Conservation (phyloP, 164 flowering plant genomes). For the Liriodendron chinense region DNA sequence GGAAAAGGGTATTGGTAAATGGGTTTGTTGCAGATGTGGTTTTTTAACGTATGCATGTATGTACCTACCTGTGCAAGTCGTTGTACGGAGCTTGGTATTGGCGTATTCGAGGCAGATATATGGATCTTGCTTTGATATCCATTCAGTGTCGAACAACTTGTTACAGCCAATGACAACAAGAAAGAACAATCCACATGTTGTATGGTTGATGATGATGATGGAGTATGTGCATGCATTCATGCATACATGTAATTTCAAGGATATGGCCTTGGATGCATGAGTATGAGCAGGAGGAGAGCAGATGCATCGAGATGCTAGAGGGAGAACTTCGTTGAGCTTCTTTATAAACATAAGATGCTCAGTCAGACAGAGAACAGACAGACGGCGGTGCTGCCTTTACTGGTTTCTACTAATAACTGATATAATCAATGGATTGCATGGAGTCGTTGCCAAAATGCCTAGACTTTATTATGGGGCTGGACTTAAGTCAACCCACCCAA, state of each 20-base stretch:
- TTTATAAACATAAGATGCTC: no score
- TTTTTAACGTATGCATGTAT: no score
- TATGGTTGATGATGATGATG: background rate
- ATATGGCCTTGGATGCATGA: constrained; percentile 66
- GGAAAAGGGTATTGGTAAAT: no score
- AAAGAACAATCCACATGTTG: background rate
- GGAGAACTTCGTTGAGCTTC: background rate
- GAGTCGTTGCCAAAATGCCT: no score
- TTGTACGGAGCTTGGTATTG: constrained; percentile 60
- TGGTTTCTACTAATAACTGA: no score
- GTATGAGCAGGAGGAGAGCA: background rate
- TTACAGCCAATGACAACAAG: constrained; percentile 66
- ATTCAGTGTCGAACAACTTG: constrained; percentile 85
- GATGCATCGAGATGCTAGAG: background rate
- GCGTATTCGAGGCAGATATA: constrained; percentile 84
- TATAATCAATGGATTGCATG: no score
- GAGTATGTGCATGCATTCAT: background rate
- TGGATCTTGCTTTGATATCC: constrained; percentile 94
- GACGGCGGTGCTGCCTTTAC: no score
- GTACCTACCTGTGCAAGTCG: constrained; percentile 90
- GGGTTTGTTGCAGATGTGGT: no score
- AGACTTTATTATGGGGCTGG: no score
- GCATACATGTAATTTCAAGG: constrained; percentile 78
- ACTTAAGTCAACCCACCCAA: no score
- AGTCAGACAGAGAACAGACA: no score